Evolutionary conservation across 495 filamentous ascomycete species (phyloP).

Genomic region (Tetracladium setigerum): DNA sequence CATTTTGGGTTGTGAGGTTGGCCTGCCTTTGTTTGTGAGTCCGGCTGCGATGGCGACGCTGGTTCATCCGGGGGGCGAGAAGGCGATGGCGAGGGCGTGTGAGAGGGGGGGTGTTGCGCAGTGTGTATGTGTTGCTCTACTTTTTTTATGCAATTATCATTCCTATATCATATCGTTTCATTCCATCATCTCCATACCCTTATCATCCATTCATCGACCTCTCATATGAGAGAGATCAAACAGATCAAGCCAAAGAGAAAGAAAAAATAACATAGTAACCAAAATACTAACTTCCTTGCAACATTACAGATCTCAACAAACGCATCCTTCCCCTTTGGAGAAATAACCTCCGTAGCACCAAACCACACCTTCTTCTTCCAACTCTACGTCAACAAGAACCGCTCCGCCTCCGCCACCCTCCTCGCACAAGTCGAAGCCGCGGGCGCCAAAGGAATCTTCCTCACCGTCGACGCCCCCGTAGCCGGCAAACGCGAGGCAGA

Average conservation of each 20-base stretch:
- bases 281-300: background rate
- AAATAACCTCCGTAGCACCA: constrained; percentile 35
- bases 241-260: background rate
- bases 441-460: constrained; percentile 56
- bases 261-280: too few species aligned
- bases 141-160: too few species aligned
- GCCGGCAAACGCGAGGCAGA: constrained; percentile 57
- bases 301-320: constrained; percentile 51
- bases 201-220: too few species aligned
- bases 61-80: constrained; percentile 62
- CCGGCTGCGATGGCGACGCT: constrained; percentile 66
- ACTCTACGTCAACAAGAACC: constrained; percentile 72
- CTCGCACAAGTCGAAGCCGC: constrained; percentile 48
- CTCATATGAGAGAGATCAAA: background rate
- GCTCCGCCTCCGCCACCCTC: constrained; percentile 55
- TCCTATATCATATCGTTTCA: constrained; percentile 5
- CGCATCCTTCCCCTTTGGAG: constrained; percentile 57
- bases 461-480: constrained; percentile 62
- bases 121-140: constrained; percentile 19
- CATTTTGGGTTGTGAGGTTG: constrained; percentile 51
- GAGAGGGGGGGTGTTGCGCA: constrained; percentile 31
- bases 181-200: too few species aligned
- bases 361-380: constrained; percentile 59
- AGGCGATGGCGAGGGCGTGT: constrained; percentile 54
- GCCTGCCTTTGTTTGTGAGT: constrained; percentile 58